Evolutionary conservation across 148 eudicot species (phyloP), one percentile per base, ranked within the genome.

Genomic region (Cornus controversa): DNA sequence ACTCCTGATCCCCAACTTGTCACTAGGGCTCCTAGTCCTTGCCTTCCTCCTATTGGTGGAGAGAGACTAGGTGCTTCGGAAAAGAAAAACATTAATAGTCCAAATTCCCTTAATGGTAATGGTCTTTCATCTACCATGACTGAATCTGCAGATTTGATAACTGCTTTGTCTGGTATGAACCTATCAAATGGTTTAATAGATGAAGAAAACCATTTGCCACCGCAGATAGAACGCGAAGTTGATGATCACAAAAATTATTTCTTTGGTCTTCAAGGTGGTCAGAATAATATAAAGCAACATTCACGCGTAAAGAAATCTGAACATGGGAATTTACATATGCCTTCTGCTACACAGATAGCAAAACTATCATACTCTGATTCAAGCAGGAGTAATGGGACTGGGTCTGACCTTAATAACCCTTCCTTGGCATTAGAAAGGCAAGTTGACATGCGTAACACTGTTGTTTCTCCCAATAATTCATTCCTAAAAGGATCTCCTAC

Each of bases 11-110:
- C 86, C 68, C 97, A 92, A 65, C 93, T 84, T 54, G 86, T 92
- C 25, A 86, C 93, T 42, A 80, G 94, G 79, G 93, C 82, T 68
- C 97, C 94, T 60, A 92, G 97, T 80, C 97, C 97, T 36, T 85
- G 88, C 79, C 97, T 85, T 65, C 85, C 90, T 37, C 97, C 97
- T 50, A 82, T 85, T 76, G 92, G 92, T 20, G 90, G 85, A 54
- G 92, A 88, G 63, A 82, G 92, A 72, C 70, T 67, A 8, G 87
- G 81, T 22, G 76, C 80, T 23, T 50, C 83, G 23, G 87, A 84
- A 67, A 85, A 82, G 86, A 89, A 77, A 79, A 79, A n/a, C 47
- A 69, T 73, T n/a, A 71, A 76, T 26, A 69, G 77, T 64, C 83
- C 82, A 72, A 82, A 82, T 66, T 54, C 87, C 31, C 85, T 83